phyloP scores from a whole-genome alignment of 1,139 yeast genomes.

The Magnusiomyces ingens region DNA sequence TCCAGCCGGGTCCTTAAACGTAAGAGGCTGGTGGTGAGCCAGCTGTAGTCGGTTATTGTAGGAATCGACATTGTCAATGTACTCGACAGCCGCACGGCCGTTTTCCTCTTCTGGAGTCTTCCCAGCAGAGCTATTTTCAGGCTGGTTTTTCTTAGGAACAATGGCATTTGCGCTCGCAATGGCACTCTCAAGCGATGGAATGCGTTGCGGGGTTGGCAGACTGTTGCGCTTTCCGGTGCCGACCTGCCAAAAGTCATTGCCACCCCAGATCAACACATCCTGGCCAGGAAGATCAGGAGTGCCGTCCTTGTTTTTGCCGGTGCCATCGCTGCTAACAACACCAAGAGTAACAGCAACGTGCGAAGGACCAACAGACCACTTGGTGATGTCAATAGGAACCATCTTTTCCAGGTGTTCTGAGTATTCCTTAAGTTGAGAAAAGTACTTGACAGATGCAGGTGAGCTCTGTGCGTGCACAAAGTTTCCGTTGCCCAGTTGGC shows the following conservation, averaged over 20 bases:
- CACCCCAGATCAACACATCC: conserved; percentile 78
- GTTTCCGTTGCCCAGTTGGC: conserved; percentile 80
- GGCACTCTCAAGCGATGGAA: conserved; percentile 14
- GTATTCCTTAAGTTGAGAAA: conserved; percentile 39
- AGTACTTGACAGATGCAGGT: conserved; percentile 52
- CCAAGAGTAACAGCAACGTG: conserved; percentile 59
- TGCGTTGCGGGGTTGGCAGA: conserved; percentile 50
- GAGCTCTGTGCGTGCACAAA: conserved; percentile 65
- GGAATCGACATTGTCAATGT: conserved; percentile 2
- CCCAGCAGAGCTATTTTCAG: too few relatives aligned
- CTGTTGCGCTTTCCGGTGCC: conserved; percentile 74
- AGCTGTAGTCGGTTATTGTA: conserved; percentile 2
- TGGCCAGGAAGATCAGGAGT: conserved; percentile 17
- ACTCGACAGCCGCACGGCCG: neutral
- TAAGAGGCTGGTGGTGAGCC: neutral
- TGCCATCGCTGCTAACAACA: conserved; percentile 21
- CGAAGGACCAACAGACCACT: conserved; percentile 55
- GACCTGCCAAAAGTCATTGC: conserved; percentile 71
- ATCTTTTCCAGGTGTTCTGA: conserved; percentile 34
- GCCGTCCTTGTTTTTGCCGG: neutral
- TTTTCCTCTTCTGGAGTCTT: neutral
- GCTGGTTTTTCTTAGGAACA: too few relatives aligned
- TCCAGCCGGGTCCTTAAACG: neutral
- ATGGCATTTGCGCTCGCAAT: too few relatives aligned
- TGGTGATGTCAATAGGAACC: conserved; percentile 42